phyloP scores from a whole-genome alignment of 768 basidiomycete genomes.

The Pholiota microspora region DNA sequence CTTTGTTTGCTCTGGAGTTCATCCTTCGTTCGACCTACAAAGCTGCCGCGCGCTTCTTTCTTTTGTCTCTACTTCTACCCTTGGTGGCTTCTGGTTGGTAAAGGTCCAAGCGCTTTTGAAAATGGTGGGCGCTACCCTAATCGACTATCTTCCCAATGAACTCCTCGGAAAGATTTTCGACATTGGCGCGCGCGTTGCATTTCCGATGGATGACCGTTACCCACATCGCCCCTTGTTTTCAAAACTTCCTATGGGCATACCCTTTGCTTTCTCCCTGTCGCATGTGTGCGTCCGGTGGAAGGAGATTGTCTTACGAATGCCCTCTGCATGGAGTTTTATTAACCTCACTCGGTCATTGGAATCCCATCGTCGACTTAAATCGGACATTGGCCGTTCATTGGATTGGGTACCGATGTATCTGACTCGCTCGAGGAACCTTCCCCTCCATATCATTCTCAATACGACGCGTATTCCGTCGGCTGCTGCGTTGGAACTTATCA shows the following conservation, averaged over 20 bases:
- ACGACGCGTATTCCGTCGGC: constrained; percentile 22
- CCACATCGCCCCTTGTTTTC: constrained; percentile 26
- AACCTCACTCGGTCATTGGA: constrained; percentile 22
- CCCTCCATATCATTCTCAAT: constrained; percentile 25
- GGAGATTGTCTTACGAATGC: constrained; percentile 17
- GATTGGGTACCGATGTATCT: constrained; percentile 25
- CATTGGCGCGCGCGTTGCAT: constrained; percentile 15
- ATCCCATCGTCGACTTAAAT: constrained; percentile 21
- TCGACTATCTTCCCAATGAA: constrained; percentile 25
- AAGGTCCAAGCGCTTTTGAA: neutral
- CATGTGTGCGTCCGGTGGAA: constrained; percentile 27
- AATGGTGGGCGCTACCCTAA: constrained; percentile 9
- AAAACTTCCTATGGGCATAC: constrained; percentile 16
- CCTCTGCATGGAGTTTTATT: constrained; percentile 22
- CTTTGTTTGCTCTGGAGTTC: neutral
- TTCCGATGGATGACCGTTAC: constrained; percentile 23
- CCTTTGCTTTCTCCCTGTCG: constrained; percentile 17
- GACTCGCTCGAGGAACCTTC: constrained; percentile 15
- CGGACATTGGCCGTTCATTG: constrained; percentile 14
- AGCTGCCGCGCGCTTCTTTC: no score
- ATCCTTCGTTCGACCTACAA: neutral
- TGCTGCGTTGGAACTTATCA: constrained; percentile 9
- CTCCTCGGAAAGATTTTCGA: constrained; percentile 26
- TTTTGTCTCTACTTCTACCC: neutral
- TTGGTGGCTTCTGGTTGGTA: neutral